Percentiles rank a stretch among this genome's conserved stretches.
phyloP scores from a whole-genome alignment of 2,329 filamentous ascomycete genomes.

The Diaporthe sp. region DNA sequence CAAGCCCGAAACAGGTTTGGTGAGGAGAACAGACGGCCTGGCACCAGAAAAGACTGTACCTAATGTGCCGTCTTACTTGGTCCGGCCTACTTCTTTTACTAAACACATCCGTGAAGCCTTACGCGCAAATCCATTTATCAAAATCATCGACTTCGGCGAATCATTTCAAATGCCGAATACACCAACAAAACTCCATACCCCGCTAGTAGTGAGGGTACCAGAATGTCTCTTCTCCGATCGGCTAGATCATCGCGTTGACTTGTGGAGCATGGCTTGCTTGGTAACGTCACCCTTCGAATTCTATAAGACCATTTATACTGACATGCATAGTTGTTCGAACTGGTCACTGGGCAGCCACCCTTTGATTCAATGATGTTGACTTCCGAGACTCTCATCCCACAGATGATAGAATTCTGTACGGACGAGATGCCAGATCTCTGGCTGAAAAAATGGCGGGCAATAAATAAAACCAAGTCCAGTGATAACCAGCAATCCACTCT shows the following conservation, averaged over 20 bases:
- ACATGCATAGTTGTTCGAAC: not conserved
- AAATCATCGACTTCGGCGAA: constrained; percentile 11
- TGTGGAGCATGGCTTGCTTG: constrained; percentile 22
- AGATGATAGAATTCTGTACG: not conserved
- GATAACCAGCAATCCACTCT: not conserved
- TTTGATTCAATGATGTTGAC: not conserved
- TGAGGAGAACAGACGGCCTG: not conserved
- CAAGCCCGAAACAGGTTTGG: not conserved
- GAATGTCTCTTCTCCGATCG: not conserved
- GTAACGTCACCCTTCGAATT: not conserved
- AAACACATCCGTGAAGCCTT: not conserved
- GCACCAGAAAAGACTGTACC: not conserved
- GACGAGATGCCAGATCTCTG: not conserved
- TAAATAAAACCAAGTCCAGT: not conserved
- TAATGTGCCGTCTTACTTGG: not conserved
- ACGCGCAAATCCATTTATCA: not conserved
- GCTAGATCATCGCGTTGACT: not conserved
- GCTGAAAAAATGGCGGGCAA: not conserved
- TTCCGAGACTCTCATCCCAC: not conserved
- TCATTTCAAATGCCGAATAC: not conserved
- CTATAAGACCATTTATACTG: not conserved
- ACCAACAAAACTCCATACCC: not conserved
- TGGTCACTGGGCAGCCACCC: constrained; percentile 8
- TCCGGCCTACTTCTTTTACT: not conserved
- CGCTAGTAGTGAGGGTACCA: constrained; percentile 5